phyloP scores from a whole-genome alignment of 192 early-diverging fungal species.

The Coemansia sp. region DNA sequence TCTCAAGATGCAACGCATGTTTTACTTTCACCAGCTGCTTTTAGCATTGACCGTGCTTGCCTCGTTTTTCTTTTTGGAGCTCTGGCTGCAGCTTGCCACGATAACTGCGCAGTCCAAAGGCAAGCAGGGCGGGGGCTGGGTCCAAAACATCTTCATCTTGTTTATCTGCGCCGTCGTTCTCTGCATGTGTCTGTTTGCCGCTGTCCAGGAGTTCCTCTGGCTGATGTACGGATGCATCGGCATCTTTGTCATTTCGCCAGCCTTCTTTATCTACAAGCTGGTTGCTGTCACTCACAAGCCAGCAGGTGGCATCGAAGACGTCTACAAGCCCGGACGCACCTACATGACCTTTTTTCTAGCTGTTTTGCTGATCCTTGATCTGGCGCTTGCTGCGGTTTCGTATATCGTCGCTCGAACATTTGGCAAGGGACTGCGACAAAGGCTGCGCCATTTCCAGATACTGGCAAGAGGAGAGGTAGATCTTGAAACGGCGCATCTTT shows the following conservation, averaged over 20 bases:
- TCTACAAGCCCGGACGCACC: constrained; percentile 8
- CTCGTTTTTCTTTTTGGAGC: constrained; percentile 37
- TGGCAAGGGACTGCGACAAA: constrained; percentile 26
- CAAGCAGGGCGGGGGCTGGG: constrained; percentile 16
- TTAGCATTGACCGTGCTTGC: constrained; percentile 28
- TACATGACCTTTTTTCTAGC: constrained; percentile 27
- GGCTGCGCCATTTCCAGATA: constrained; percentile 31
- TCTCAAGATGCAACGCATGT: constrained; percentile 50
- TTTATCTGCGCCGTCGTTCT: constrained; percentile 14
- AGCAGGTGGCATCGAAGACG: background rate
- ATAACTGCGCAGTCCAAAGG: constrained; percentile 37
- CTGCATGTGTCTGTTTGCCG: constrained; percentile 25
- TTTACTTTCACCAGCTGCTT: constrained; percentile 35
- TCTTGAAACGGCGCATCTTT: constrained; percentile 14
- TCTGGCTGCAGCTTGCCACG: constrained; percentile 54
- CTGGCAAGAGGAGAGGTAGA: constrained; percentile 25
- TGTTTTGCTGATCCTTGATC: constrained; percentile 20
- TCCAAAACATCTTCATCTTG: constrained; percentile 13
- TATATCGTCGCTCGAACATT: constrained; percentile 25
- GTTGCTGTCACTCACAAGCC: constrained; percentile 19
- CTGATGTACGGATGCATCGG: constrained; percentile 33
- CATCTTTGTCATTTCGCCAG: constrained; percentile 10
- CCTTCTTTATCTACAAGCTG: constrained; percentile 44
- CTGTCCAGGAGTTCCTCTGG: constrained; percentile 31
- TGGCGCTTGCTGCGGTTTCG: constrained; percentile 9